phyloP scores from a whole-genome alignment of 2,329 filamentous ascomycete species.

The Penicillium sp. region DNA sequence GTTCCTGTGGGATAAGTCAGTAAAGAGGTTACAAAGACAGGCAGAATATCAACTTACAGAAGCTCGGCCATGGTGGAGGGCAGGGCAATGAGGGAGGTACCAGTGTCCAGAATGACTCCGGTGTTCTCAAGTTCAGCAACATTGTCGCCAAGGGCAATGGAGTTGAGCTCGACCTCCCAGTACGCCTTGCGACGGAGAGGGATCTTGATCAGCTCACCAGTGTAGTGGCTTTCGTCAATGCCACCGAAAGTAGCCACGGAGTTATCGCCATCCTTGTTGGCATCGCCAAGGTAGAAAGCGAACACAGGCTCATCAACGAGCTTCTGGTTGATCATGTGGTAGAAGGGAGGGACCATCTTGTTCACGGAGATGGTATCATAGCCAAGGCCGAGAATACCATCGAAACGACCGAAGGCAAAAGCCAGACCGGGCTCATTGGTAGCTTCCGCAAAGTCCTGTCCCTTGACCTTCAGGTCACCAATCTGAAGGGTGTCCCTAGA shows the following conservation, averaged over 20 bases:
- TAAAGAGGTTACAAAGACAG: neutral
- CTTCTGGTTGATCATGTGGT: conserved; percentile 85
- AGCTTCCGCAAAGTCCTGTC: conserved; percentile 92
- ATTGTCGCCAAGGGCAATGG: conserved; percentile 78
- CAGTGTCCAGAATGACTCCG: conserved; percentile 94
- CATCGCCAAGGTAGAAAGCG: conserved; percentile 84
- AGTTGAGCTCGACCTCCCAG: conserved; percentile 96
- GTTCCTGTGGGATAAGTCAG: conserved; percentile 49
- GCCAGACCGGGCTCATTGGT: conserved; percentile 91
- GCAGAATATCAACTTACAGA: conserved; percentile 45
- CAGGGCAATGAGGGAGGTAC: conserved; percentile 93
- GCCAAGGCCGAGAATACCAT: conserved; percentile 89
- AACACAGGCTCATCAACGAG: conserved; percentile 88
- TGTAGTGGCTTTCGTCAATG: conserved; percentile 69
- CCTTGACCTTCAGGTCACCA: conserved; percentile 77
- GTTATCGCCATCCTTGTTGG: conserved; percentile 59
- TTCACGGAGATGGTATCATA: conserved; percentile 98
- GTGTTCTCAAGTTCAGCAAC: conserved; percentile 85
- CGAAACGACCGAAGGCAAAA: conserved; percentile 94
- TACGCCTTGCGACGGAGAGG: conserved; percentile 97
- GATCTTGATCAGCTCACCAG: conserved; percentile 82
- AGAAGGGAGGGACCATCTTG: conserved; percentile 86
- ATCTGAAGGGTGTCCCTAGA: conserved; percentile 81
- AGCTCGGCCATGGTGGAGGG: conserved; percentile 86
- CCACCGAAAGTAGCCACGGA: conserved; percentile 89